Base-by-base conservation (phyloP, 176 grass and related monocot species). In the Lolium perenne region DNA sequence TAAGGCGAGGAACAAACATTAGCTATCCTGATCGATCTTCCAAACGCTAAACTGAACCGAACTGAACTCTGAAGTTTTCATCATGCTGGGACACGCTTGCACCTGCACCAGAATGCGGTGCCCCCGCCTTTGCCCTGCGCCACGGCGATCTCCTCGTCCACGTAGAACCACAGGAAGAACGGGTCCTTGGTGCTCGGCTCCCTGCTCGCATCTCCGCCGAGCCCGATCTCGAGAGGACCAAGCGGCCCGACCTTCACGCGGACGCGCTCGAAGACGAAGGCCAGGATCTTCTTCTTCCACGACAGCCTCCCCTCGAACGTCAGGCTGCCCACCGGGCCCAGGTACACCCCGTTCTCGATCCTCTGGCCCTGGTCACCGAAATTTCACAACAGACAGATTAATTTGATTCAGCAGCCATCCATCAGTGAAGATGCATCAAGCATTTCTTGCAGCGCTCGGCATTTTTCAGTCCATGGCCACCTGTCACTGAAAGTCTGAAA, bases 91-190 rank as follows among this genome's bases (percentile, higher is more conserved):
- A 91, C 86, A 18, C 72, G 93, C 45, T 71, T 82, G 71, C 95
- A 98, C n/a, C 95, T 77, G 50, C 95, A 98, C 95, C 95, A 95
- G 62, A 89, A 95, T 4, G 96, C 96, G 38, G 93, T 79, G 21
- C 96, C 96, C 4, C 96, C 93, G 1, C 96, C 90, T 84, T 92
- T 92, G 50, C 96, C 96, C 86, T 95, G 93, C 0, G 96, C 96
- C 25, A 98, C 91, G 25, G 96, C 91, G 15, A 98, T 95, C 82
- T 95, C 93, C 82, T 98, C 93, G 29, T 98, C 93, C 9, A 98
- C 90, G 76, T 95, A 95, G 83, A 98, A 92, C 93, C 96, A 98
- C 35, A 98, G 13, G 71, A 98, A 98, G 80, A 98, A 98, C 0
- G 96, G 93, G 69, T 95, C 93, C 45, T 94, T 98, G 7, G 85